Base-by-base conservation (phyloP, 768 basidiomycete genomes). In the Mycena polygramma region DNA sequence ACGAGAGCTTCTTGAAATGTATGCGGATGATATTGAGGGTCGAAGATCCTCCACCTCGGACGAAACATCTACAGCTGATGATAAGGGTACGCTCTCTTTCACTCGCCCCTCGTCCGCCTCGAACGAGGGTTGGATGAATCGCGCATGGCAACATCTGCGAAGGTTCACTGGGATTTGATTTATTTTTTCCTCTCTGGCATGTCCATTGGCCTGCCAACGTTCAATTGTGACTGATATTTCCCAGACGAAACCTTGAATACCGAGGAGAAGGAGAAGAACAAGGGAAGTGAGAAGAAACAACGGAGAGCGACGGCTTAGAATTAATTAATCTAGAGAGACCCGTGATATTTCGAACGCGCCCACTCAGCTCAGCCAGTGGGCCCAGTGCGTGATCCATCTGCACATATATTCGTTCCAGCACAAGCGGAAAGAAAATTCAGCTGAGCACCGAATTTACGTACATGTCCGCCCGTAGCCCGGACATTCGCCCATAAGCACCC, bases 21-120 rank as follows among this genome's bases (percentile, higher is more conserved):
- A 93, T 76, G 97, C 95, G 22, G 94, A 96, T 77, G 97, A 98
- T 75, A 87, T 94, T n/a, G 96, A 98, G 81, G 95, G 94, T 66
- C 86, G 85, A 60, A 74, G 64, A 37, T 77, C 65, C 41, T 64
- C 67, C 72, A 71, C 72, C 63, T 74, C 73, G 37, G 66, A 76
- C 51, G 77, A 79, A 64, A 72, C 77, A 59, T 53, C 77, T 71
- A 75, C 75, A 62, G 61, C 77, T 66, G 75, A 78, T 82, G 84
- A 90, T 79, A 91, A 94, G 79, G 94, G 94, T 94, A 92, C 89
- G 93, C 83, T 77, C 82, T 86, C 87, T 85, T 92, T 91, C 83
- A 82, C 84, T 84, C 83, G 83, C 82, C 76, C 86, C 77, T 81
- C 87, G 79, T 83, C 90, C 69, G 81, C 87, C 78, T 83, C 84